These are phyloP conservation scores for Climacium dendroides DNA, from an alignment of 225 moss, liverwort and hornwort genomes.

Conservation along the genomic window DNA sequence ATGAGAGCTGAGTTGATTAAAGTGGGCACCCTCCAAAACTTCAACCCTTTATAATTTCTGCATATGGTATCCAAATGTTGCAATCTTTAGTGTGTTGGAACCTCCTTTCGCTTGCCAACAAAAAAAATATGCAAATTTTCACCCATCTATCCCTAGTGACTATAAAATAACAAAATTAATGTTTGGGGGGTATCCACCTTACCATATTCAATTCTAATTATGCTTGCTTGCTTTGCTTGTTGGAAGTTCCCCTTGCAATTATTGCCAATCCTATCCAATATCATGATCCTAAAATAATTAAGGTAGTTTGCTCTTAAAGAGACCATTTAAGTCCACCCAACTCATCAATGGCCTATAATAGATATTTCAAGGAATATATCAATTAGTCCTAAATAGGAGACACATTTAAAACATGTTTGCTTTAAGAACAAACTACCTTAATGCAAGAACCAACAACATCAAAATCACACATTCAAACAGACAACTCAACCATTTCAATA, in stretches of 20 bases:
- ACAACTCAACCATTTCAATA: too few species aligned
- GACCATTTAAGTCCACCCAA: too few species aligned
- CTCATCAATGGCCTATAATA: too few species aligned
- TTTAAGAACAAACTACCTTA: too few species aligned
- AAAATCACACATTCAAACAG: neutral
- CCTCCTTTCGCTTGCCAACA: neutral
- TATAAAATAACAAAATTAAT: neutral
- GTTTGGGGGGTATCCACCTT: neutral
- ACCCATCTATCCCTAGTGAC: too few species aligned
- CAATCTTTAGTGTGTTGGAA: neutral
- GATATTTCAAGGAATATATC: too few species aligned
- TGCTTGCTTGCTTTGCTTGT: neutral
- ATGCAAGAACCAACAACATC: neutral
- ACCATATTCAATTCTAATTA: neutral
- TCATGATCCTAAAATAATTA: neutral
- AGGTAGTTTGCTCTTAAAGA: too few species aligned
- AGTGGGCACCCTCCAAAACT: neutral
- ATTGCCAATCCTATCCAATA: neutral
- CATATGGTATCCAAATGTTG: too few species aligned
- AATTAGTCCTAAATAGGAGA: too few species aligned
- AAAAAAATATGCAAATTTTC: too few species aligned
- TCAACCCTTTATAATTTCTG: neutral
- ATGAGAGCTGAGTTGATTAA: too few species aligned
- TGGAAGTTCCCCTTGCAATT: neutral
- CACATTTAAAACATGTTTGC: too few species aligned